Conservation (phyloP, 305 asterid species). For the Rubia peregrina region DNA sequence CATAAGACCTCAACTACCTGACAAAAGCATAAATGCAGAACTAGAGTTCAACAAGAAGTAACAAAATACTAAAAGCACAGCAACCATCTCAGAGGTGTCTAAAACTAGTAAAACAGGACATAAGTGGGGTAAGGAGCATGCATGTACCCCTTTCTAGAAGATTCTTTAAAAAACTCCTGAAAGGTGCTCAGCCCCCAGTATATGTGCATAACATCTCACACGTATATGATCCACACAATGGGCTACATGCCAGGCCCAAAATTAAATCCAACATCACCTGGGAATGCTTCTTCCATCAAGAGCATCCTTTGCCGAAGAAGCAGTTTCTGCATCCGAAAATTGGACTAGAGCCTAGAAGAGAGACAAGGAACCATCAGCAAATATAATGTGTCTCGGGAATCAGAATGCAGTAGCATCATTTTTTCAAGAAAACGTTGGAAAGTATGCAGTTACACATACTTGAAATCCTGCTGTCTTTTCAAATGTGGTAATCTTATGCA, state of each 20-base stretch:
- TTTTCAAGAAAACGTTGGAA: background rate
- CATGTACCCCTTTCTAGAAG: slow-evolving; percentile 49
- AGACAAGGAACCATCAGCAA: slow-evolving; percentile 7
- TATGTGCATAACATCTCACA: slow-evolving; percentile 37
- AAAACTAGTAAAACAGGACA: slow-evolving; percentile 19
- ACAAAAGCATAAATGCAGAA: background rate
- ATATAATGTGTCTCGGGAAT: background rate
- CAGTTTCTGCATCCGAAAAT: slow-evolving; percentile 86
- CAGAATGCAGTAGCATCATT: background rate
- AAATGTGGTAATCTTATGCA: slow-evolving; percentile 91
- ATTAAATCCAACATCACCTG: slow-evolving; percentile 79
- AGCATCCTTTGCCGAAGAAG: slow-evolving; percentile 89
- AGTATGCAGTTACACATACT: slow-evolving; percentile 30
- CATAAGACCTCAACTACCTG: background rate
- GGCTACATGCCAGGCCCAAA: slow-evolving; percentile 52
- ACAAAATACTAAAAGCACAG: background rate
- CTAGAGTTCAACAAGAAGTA: background rate
- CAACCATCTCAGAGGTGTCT: background rate
- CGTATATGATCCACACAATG: slow-evolving; percentile 34
- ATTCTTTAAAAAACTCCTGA: slow-evolving; percentile 45
- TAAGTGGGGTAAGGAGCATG: slow-evolving; percentile 55
- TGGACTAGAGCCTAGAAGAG: slow-evolving; percentile 81
- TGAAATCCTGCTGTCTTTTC: slow-evolving; percentile 99
- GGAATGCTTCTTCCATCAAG: slow-evolving; percentile 99
- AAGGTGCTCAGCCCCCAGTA: slow-evolving; percentile 41